Conservation (phyloP, 2,329 filamentous ascomycete genomes). For the Claviceps africana region DNA sequence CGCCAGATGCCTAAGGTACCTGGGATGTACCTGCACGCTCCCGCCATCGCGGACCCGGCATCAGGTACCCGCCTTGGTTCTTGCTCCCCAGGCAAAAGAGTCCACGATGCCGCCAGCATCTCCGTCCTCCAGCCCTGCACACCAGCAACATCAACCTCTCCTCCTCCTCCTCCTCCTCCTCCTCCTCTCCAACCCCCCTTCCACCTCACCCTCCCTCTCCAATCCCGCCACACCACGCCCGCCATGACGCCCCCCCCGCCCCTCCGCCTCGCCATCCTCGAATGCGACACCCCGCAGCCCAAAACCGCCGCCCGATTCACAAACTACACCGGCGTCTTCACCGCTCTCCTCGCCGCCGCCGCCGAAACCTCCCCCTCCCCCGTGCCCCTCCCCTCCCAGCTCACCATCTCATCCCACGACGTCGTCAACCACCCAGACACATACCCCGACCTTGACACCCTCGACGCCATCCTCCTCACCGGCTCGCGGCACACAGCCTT, state of each 20-base stretch:
- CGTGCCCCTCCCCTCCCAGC: slow-evolving; percentile 26
- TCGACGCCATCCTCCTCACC: slow-evolving; percentile 75
- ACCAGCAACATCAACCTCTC: not conserved
- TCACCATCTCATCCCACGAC: slow-evolving; percentile 54
- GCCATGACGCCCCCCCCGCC: slow-evolving; percentile 37
- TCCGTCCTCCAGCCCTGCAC: not conserved
- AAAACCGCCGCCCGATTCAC: slow-evolving; percentile 50
- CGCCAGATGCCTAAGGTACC: too few relatives aligned
- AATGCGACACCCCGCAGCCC: slow-evolving; percentile 67
- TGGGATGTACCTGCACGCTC: too few relatives aligned
- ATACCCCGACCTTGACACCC: slow-evolving; percentile 58
- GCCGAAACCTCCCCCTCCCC: slow-evolving; percentile 30
- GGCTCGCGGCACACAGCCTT: slow-evolving; percentile 49
- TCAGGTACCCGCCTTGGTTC: too few relatives aligned
- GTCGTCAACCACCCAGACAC: slow-evolving; percentile 48
- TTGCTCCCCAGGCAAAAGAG: too few relatives aligned
- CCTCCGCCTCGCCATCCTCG: slow-evolving; percentile 72
- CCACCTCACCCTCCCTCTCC: not conserved
- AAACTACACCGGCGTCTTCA: slow-evolving; percentile 60
- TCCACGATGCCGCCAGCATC: not conserved
- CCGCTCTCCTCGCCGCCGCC: slow-evolving; percentile 40
- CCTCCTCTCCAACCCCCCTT: not conserved
- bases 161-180: not conserved
- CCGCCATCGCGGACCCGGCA: too few relatives aligned
- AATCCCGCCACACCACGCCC: not conserved